Evolutionary conservation across 1,284 basidiomycete genomes (phyloP).

Genomic region (Leccinum fuscescens): DNA sequence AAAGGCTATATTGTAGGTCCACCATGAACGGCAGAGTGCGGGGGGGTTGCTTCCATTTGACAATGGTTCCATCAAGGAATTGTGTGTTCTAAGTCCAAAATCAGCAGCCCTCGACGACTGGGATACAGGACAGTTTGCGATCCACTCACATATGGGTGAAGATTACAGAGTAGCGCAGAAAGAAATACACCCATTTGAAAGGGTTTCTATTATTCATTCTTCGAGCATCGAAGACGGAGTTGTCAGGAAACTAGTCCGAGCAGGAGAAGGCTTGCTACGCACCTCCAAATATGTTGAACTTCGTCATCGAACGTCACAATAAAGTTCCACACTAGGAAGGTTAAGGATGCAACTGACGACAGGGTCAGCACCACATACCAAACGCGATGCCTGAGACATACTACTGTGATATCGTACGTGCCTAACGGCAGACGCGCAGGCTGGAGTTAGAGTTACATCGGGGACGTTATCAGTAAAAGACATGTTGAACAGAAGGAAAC

Average conservation of each 20-base stretch:
- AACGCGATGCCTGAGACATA: conserved; percentile 23
- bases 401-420: conserved; percentile 18
- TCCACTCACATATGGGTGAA: conserved; percentile 17
- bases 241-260: not conserved
- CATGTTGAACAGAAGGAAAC: not conserved
- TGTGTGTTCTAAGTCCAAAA: conserved; percentile 16
- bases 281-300: conserved; percentile 23
- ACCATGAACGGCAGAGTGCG: conserved; percentile 18
- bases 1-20: conserved; percentile 3
- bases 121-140: not conserved
- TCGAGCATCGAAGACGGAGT: not conserved
- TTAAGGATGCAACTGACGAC: conserved; percentile 10
- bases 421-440: conserved; percentile 4
- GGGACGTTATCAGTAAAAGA: not conserved
- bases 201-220: conserved; percentile 21
- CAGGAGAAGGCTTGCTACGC: not conserved
- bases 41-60: conserved; percentile 14
- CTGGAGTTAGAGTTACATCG: conserved; percentile 6
- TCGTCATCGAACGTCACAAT: conserved; percentile 20
- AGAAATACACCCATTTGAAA: conserved; percentile 26
- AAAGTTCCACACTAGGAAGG: conserved; percentile 20
- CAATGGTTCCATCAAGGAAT: conserved; percentile 5
- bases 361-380: conserved; percentile 11
- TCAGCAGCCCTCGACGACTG: not conserved
- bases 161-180: conserved; percentile 22